Conservation (phyloP, 208 protist species). For the Wallacemonas sp. region DNA sequence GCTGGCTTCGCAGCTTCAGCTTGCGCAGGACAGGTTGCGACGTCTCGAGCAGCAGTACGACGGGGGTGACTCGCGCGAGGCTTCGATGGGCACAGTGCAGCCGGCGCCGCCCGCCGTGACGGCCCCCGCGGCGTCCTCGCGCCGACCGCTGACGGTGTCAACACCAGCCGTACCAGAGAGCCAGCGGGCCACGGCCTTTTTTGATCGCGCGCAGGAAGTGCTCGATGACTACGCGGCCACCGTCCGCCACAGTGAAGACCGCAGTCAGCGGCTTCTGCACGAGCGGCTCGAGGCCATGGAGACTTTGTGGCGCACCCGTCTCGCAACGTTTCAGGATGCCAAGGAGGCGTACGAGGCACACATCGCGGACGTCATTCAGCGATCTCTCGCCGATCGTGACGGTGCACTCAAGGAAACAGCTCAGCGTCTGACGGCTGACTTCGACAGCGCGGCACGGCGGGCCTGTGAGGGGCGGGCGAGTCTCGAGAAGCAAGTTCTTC, state of each 20-base stretch:
- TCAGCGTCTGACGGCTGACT: neutral
- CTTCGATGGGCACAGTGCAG: no score
- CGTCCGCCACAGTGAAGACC: slow-evolving; percentile 22
- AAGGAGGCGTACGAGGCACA: slow-evolving; percentile 25
- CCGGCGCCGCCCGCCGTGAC: no score
- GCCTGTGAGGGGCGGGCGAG: slow-evolving; percentile 20
- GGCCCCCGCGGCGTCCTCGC: slow-evolving; percentile 11
- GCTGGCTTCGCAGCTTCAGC: slow-evolving; percentile 22
- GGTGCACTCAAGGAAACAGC: neutral
- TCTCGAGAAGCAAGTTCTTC: slow-evolving; percentile 31
- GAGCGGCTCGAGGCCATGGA: slow-evolving; percentile 39
- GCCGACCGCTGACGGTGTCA: slow-evolving; percentile 23
- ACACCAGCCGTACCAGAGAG: slow-evolving; percentile 19
- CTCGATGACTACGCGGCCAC: slow-evolving; percentile 36
- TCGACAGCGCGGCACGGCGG: neutral
- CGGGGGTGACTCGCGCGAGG: no score
- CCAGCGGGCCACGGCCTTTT: slow-evolving; percentile 20
- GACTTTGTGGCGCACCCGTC: slow-evolving; percentile 22
- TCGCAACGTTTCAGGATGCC: slow-evolving; percentile 29
- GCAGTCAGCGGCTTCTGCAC: slow-evolving; percentile 21
- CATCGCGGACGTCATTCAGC: slow-evolving; percentile 20
- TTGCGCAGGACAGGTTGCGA: slow-evolving; percentile 22
- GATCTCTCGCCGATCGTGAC: slow-evolving; percentile 19
- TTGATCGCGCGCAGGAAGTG: slow-evolving; percentile 28
- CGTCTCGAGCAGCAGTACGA: slow-evolving; percentile 35